Conservation (phyloP, 1,139 yeast species). For the Petasospora fabianii region DNA sequence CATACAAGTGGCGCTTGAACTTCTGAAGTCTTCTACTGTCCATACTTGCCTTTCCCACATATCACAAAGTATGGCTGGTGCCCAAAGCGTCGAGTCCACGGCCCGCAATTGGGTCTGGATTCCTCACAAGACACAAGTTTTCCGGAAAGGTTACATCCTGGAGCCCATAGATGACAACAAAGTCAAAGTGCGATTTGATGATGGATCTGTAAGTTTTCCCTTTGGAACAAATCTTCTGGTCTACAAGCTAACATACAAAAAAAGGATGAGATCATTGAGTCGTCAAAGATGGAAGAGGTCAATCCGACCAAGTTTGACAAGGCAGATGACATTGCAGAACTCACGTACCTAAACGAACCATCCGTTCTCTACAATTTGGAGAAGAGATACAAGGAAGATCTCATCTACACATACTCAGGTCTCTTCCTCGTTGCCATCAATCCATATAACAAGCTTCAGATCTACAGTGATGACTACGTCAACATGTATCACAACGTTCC, state of each 20-base stretch:
- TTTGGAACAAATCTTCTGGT: too few relatives aligned
- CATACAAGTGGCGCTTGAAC: too few relatives aligned
- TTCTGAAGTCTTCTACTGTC: too few relatives aligned
- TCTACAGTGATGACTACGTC: conserved; percentile 62
- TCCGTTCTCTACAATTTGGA: conserved; percentile 82
- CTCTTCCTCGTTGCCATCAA: conserved; percentile 92
- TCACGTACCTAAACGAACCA: conserved; percentile 92
- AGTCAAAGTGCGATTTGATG: conserved; percentile 50
- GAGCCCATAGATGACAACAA: conserved; percentile 49
- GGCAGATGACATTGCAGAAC: conserved; percentile 92
- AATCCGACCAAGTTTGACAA: conserved; percentile 92
- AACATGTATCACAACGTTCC: conserved; percentile 44
- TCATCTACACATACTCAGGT: conserved; percentile 80
- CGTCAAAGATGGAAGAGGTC: conserved; percentile 55
- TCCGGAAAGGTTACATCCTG: conserved; percentile 65
- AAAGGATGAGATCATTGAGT: conserved; percentile 40
- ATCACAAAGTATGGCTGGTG: conserved; percentile 1
- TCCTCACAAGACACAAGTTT: conserved; percentile 62
- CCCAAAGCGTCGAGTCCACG: conserved; percentile 26
- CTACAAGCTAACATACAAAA: conserved; percentile 2
- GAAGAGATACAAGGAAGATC: conserved; percentile 70
- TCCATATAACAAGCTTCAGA: conserved; percentile 78
- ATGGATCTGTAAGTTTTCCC: conserved; percentile 37
- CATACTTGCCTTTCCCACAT: too few relatives aligned
- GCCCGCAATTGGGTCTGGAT: conserved; percentile 77